A percentile compares a stretch with the other conserved stretches of the same genome.
Conservation (phyloP, 805 yeast species). For the Candida boidinii region DNA sequence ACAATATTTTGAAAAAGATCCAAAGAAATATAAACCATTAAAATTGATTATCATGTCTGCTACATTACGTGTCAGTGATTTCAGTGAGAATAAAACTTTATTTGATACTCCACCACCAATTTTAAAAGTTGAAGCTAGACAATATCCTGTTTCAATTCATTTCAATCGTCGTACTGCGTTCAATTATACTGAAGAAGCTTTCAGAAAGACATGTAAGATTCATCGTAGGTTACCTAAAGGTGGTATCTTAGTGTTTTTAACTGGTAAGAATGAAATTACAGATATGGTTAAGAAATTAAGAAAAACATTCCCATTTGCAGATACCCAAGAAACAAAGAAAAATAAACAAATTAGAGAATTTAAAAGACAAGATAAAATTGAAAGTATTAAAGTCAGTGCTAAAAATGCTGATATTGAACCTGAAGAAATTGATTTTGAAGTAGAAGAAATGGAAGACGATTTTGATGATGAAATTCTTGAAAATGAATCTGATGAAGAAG, state of each 20-base stretch:
- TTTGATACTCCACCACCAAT: conserved; percentile 79
- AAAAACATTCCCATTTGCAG: conserved; percentile 54
- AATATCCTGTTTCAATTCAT: conserved; percentile 87
- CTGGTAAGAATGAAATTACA: conserved; percentile 90
- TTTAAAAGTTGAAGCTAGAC: conserved; percentile 84
- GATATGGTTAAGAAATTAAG: conserved; percentile 63
- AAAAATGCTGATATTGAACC: conserved; percentile 71
- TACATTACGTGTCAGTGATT: conserved; percentile 87
- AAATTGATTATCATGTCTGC: conserved; percentile 95
- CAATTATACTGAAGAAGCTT: conserved; percentile 82
- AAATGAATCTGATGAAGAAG: conserved; percentile 45
- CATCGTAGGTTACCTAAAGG: conserved; percentile 87
- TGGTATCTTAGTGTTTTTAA: conserved; percentile 82
- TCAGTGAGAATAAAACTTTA: conserved; percentile 68
- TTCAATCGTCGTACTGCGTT: conserved; percentile 73
- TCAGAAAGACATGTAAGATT: conserved; percentile 75
- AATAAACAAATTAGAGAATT: conserved; percentile 5
- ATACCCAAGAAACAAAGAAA: conserved; percentile 8
- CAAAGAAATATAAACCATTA: conserved; percentile 46
- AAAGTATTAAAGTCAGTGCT: conserved; percentile 42
- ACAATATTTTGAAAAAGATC: conserved; percentile 38
- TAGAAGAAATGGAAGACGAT: conserved; percentile 29
- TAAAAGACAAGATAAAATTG: conserved; percentile 22
- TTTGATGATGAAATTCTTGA: conserved; percentile 34
- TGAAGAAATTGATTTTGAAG: conserved; percentile 73